Evolutionary conservation across 352 stramenopile species (phyloP).

Genomic region (Globisporangium rhizosaccharum): DNA sequence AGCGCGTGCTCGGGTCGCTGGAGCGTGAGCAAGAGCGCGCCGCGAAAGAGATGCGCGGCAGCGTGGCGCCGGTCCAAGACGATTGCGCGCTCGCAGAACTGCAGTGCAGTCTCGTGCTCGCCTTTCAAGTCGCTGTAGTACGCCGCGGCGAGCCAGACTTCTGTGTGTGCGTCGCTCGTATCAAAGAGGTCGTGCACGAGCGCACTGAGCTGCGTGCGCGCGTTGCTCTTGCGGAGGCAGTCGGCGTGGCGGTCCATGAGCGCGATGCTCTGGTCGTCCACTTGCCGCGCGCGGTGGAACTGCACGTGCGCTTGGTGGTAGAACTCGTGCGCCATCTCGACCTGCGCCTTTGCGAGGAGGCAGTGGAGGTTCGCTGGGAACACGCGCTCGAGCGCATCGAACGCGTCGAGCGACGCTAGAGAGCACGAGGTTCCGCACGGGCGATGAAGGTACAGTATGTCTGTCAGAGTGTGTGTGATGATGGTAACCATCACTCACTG

Average conservation of each 20-base stretch:
- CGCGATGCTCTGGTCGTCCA: constrained; percentile 54
- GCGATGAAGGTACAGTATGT: too few species aligned
- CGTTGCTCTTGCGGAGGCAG: constrained; percentile 44
- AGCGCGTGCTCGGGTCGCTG: constrained; percentile 61
- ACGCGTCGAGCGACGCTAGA: constrained; percentile 30
- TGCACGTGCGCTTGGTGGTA: constrained; percentile 47
- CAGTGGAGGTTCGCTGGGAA: constrained; percentile 71
- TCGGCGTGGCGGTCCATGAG: constrained; percentile 66
- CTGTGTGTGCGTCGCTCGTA: constrained; percentile 41
- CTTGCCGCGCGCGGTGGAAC: constrained; percentile 51
- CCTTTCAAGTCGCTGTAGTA: constrained; percentile 74
- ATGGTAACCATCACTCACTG: not conserved
- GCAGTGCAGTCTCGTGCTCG: constrained; percentile 59
- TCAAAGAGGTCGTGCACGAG: constrained; percentile 70
- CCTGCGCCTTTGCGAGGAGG: constrained; percentile 39
- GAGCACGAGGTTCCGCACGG: too few species aligned
- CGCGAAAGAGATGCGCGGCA: constrained; percentile 54
- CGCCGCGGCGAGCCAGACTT: constrained; percentile 69
- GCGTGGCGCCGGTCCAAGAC: constrained; percentile 29
- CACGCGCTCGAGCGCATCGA: constrained; percentile 30
- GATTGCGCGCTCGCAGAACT: constrained; percentile 71
- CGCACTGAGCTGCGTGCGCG: constrained; percentile 47
- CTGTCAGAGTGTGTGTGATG: not conserved
- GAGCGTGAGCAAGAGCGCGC: constrained; percentile 51
- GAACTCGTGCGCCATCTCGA: constrained; percentile 63